Evolutionary conservation across 2,329 filamentous ascomycete genomes (phyloP).

Genomic region (Mycocentrospora acerina): DNA sequence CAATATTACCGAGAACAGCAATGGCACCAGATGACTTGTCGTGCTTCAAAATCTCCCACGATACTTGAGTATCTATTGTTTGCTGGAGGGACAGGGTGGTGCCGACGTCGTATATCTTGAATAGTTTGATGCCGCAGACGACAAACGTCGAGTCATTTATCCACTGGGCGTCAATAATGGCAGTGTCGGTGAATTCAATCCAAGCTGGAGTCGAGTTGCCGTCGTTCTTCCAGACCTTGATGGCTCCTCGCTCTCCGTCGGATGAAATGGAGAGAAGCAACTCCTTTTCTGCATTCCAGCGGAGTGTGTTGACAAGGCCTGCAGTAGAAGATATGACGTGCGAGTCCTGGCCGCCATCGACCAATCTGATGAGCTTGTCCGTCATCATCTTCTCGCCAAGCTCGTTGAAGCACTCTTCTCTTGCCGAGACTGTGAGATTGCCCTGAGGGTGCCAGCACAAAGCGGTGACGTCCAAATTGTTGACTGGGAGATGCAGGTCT

Average conservation of each 20-base stretch:
- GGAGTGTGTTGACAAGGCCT: slow-evolving; percentile 39
- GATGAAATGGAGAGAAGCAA: slow-evolving; percentile 41
- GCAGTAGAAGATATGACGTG: slow-evolving; percentile 40
- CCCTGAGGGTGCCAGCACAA: slow-evolving; percentile 38
- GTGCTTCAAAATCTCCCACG: slow-evolving; percentile 43
- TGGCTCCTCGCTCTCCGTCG: slow-evolving; percentile 42
- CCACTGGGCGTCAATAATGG: slow-evolving; percentile 49
- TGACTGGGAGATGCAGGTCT: slow-evolving; percentile 31
- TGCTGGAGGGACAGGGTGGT: slow-evolving; percentile 29
- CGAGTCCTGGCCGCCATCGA: slow-evolving; percentile 30
- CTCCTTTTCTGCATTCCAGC: slow-evolving; percentile 38
- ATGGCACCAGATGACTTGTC: slow-evolving; percentile 45
- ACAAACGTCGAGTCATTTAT: slow-evolving; percentile 46
- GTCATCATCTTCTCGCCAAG: slow-evolving; percentile 41
- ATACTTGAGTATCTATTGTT: slow-evolving; percentile 33
- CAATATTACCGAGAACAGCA: slow-evolving; percentile 34
- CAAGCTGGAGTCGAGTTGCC: slow-evolving; percentile 43
- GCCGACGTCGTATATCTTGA: slow-evolving; percentile 42
- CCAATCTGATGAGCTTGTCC: slow-evolving; percentile 40
- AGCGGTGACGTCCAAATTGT: slow-evolving; percentile 38
- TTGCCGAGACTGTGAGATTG: slow-evolving; percentile 38
- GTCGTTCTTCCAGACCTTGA: slow-evolving; percentile 42
- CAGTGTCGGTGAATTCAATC: slow-evolving; percentile 44
- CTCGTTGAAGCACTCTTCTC: slow-evolving; percentile 39
- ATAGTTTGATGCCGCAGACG: slow-evolving; percentile 45